Evolutionary conservation across 1,139 yeast genomes (phyloP).

Genomic region (Yamadazyma sp.): DNA sequence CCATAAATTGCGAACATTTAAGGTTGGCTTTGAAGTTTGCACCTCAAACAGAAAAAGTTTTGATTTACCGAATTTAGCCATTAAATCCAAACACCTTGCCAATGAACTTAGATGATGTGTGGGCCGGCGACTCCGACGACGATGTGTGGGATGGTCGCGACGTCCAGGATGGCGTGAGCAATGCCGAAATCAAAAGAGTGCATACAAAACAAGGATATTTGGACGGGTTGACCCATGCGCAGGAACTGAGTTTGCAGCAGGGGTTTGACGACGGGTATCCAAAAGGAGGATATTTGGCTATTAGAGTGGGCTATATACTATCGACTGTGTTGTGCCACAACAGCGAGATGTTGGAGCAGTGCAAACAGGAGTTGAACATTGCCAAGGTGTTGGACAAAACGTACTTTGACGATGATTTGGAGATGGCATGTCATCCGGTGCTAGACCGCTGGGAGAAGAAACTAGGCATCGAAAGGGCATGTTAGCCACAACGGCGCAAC

Average conservation of each 20-base stretch:
- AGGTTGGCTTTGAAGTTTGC: neutral
- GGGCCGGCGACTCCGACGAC: slow-evolving; percentile 43
- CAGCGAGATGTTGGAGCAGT: slow-evolving; percentile 26
- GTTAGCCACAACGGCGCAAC: too few relatives aligned
- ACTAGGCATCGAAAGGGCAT: too few relatives aligned
- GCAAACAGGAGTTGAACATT: slow-evolving; percentile 52
- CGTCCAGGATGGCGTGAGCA: neutral
- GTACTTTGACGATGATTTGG: slow-evolving; percentile 53
- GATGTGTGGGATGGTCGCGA: neutral
- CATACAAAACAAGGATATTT: slow-evolving; percentile 83
- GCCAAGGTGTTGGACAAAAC: slow-evolving; percentile 46
- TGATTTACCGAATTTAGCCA: too few relatives aligned
- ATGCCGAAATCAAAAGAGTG: slow-evolving; percentile 48
- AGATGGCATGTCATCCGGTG: slow-evolving; percentile 23
- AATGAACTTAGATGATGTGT: slow-evolving; percentile 31
- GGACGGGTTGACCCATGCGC: slow-evolving; percentile 74
- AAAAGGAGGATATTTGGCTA: slow-evolving; percentile 69
- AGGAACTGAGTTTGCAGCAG: slow-evolving; percentile 66
- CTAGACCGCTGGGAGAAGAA: slow-evolving; percentile 28
- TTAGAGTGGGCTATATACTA: slow-evolving; percentile 64
- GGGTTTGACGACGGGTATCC: slow-evolving; percentile 86
- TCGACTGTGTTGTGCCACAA: slow-evolving; percentile 36
- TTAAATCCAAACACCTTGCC: too few relatives aligned
- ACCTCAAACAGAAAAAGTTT: neutral
- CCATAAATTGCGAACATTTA: slow-evolving; percentile 1